Evolutionary conservation across 2,329 filamentous ascomycete species (phyloP).

Genomic region (Lasiodiplodia hormozganensis): DNA sequence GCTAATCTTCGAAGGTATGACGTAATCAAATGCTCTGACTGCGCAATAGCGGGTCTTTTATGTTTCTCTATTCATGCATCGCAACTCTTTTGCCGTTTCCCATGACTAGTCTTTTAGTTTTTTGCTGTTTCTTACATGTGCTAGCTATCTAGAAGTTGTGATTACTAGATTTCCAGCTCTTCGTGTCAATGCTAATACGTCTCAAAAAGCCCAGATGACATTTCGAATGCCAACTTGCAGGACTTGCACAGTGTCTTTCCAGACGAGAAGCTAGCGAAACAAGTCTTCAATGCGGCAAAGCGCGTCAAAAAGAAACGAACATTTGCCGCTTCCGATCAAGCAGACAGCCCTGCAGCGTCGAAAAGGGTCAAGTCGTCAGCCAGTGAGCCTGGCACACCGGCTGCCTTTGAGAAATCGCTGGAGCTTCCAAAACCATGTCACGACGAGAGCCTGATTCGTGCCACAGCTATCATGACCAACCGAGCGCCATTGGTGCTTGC

Average conservation of each 20-base stretch:
- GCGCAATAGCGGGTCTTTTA: too few relatives aligned
- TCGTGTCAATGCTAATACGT: background rate
- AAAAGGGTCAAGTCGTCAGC: constrained; percentile 43
- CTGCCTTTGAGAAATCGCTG: constrained; percentile 69
- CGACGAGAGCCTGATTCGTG: constrained; percentile 66
- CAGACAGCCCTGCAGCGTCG: constrained; percentile 43
- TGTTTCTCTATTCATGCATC: too few relatives aligned
- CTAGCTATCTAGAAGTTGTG: background rate
- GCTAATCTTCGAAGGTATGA: constrained; percentile 48
- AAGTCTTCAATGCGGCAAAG: constrained; percentile 65
- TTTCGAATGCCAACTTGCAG: constrained; percentile 57
- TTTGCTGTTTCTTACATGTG: background rate
- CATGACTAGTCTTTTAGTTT: background rate
- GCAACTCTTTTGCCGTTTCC: background rate
- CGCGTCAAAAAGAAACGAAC: constrained; percentile 62
- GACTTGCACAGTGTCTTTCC: constrained; percentile 52
- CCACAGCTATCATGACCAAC: constrained; percentile 72
- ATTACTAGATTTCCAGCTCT: background rate
- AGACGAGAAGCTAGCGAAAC: constrained; percentile 63
- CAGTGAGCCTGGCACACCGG: constrained; percentile 50
- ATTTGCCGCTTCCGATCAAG: constrained; percentile 42
- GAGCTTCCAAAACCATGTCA: constrained; percentile 61
- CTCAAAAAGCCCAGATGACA: constrained; percentile 48
- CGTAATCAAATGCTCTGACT: constrained; percentile 26
- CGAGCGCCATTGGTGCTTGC: constrained; percentile 82